Evolutionary conservation across 176 grass and related monocot genomes (phyloP).

Genomic region (Hsuehochloa calcarea): DNA sequence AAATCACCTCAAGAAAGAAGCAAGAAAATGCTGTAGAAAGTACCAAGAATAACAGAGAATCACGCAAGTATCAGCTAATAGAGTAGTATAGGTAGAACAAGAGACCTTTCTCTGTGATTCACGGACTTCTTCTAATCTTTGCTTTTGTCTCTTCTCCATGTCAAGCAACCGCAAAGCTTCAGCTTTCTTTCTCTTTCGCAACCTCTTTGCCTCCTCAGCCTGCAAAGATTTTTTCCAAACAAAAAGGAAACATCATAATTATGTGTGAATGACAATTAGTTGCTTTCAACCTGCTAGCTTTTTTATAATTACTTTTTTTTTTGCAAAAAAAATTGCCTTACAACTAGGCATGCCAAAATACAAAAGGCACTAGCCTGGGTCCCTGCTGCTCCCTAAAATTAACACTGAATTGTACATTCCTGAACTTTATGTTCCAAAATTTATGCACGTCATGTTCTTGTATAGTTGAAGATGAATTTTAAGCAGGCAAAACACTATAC

Average conservation of each 20-base stretch:
- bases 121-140: constrained; percentile 85
- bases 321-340: not conserved
- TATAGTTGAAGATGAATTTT: constrained; percentile 8
- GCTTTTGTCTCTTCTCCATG: constrained; percentile 95
- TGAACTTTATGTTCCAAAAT: constrained; percentile 12
- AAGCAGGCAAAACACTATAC: constrained; percentile 31
- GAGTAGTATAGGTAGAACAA: not conserved
- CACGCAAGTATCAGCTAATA: not conserved
- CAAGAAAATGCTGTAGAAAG: not conserved
- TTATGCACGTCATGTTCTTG: not conserved
- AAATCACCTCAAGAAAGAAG: not conserved
- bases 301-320: not conserved
- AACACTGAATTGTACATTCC: not conserved
- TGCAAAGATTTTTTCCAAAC: constrained; percentile 27
- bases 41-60: not conserved
- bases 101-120: constrained; percentile 83
- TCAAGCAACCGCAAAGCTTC: constrained; percentile 60
- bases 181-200: constrained; percentile 83
- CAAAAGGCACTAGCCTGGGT: not conserved
- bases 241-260: not conserved
- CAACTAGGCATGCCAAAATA: not conserved
- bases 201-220: constrained; percentile 78
- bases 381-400: constrained; percentile 7
- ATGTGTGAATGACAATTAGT: not conserved
- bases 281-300: not conserved